Evolutionary conservation across 176 grass and related monocot species (phyloP).

Genomic region (Carex scoparia): DNA sequence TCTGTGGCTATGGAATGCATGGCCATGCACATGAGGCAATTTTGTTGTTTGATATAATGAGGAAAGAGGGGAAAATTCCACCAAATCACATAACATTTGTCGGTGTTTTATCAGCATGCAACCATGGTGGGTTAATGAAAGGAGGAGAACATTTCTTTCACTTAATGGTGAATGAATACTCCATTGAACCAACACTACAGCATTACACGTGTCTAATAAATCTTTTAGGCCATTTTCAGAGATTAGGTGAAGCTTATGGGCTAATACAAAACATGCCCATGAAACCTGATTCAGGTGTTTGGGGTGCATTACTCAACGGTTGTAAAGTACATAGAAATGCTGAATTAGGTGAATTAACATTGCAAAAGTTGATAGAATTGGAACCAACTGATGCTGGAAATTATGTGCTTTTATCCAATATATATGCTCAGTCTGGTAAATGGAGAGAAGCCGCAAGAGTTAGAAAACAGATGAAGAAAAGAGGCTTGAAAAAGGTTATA

Average conservation of each 20-base stretch:
- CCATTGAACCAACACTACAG: constrained; percentile 48
- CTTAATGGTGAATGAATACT: constrained; percentile 48
- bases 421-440: constrained; percentile 64
- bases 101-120: constrained; percentile 63
- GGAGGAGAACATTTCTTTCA: constrained; percentile 48
- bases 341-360: constrained; percentile 50
- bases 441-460: constrained; percentile 58
- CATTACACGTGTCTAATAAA: constrained; percentile 79
- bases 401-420: constrained; percentile 76
- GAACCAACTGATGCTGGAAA: constrained; percentile 74
- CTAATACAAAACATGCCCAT: constrained; percentile 58
- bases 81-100: constrained; percentile 73
- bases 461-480: constrained; percentile 54
- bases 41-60: constrained; percentile 47
- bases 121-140: constrained; percentile 52
- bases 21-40: constrained; percentile 49
- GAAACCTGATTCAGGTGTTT: constrained; percentile 63
- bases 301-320: constrained; percentile 66
- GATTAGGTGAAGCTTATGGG: constrained; percentile 48
- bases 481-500: constrained; percentile 64
- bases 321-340: constrained; percentile 75
- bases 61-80: constrained; percentile 26
- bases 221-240: constrained; percentile 58
- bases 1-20: constrained; percentile 70
- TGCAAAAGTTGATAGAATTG: constrained; percentile 66